Evolutionary conservation across 2,329 filamentous ascomycete genomes (phyloP), one percentile per base, ranked within the genome.

Genomic region (Monosporascus sp.): DNA sequence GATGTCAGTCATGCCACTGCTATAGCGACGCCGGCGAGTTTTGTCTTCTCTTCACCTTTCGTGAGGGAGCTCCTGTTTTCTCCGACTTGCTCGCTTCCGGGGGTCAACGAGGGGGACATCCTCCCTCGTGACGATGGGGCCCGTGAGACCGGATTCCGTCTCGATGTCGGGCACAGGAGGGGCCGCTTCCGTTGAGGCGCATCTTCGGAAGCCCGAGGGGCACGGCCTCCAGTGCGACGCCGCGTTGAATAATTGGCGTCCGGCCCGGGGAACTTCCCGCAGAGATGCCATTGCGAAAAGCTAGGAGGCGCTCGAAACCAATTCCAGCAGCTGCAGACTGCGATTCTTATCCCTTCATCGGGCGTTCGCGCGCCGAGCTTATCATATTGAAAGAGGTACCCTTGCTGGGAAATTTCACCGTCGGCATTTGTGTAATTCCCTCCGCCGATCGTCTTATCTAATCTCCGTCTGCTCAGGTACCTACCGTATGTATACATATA

Each of bases 111-210:
- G 81, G 68, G 57, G 70, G 63, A 58, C 63, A 62, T 50, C 70
- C 66, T 59, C 72, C 69, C 50, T 70, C 9, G 57, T 59, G 5
- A 68, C 60, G 37, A 68, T 57, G 22, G 78, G 74, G 19, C 72
- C 68, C 37, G 63, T 62, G 60, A 82, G 73, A 35, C 78, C 75
- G 50, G 80, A 81, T 37, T 76, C 72, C 40, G 68, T 58, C 62
- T 84, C 80, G 55, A 84, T 72, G 55, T 82, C 80, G 47, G 68
- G 62, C 41, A 80, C 71, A 49, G 66, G 63, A 20, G 69, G 68
- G 53, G 67, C 65, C 14, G 71, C 71, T 55, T 73, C 69, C 46
- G 74, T 76, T n/a, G 79, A 80, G 53, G 72, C 72, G 63, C 74
- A 78, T 67, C 77, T 71, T 54, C 68, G 68, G 49, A 67, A 45